Evolutionary conservation across 129 eudicot genomes (phyloP).

Genomic region (Artemisia annua): DNA sequence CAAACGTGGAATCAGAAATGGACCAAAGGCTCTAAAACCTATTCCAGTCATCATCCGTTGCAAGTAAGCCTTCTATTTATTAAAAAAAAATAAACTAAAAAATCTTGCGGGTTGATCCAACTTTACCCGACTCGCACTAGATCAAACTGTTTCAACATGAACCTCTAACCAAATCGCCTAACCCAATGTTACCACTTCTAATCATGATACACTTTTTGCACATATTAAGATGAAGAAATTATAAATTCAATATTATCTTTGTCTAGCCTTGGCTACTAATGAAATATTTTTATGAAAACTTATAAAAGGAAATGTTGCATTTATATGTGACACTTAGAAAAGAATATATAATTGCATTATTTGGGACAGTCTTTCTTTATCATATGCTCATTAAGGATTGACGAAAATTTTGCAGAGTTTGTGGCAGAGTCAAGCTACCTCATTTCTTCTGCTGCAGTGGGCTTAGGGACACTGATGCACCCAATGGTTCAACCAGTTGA

Average conservation of each 20-base stretch:
- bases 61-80: slow-evolving; percentile 52
- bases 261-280: not conserved
- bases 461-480: slow-evolving; percentile 52
- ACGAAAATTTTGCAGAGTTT: slow-evolving; percentile 18
- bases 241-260: not conserved
- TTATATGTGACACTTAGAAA: not conserved
- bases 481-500: slow-evolving; percentile 37
- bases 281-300: not conserved
- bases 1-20: slow-evolving; percentile 82
- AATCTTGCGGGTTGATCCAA: not conserved
- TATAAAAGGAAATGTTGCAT: not conserved
- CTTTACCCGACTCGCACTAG: not conserved
- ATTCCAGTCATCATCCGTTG: slow-evolving; percentile 74
- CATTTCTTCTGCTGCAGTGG: slow-evolving; percentile 98
- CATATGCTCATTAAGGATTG: not conserved
- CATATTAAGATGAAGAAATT: not conserved
- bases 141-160: not conserved
- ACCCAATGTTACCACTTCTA: not conserved
- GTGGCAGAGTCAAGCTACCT: slow-evolving; percentile 63
- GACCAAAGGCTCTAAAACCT: slow-evolving; percentile 85
- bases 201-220: not conserved
- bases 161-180: not conserved
- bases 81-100: not conserved
- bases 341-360: not conserved
- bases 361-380: not conserved